Conservation (phyloP, 176 grass and related monocot species). For the Melocanna baccifera region DNA sequence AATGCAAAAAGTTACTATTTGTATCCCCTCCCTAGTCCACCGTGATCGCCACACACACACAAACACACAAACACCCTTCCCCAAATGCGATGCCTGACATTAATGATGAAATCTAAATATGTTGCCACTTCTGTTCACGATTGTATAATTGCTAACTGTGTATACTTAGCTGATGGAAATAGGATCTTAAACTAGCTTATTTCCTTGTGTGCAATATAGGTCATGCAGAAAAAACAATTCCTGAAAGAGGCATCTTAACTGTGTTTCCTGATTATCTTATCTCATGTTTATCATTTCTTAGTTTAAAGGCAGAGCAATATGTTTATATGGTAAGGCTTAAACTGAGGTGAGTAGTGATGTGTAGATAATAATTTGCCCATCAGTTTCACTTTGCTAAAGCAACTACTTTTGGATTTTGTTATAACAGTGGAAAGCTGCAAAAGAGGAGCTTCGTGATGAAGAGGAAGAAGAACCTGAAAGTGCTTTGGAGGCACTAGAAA, state of each 20-base stretch:
- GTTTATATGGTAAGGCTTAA: slow-evolving; percentile 41
- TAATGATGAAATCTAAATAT: not conserved
- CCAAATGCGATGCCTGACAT: not conserved
- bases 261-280: slow-evolving; percentile 26
- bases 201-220: not conserved
- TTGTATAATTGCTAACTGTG: not conserved
- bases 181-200: not conserved
- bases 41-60: not conserved
- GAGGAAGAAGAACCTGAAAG: slow-evolving; percentile 81
- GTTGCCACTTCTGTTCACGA: not conserved
- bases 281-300: not conserved
- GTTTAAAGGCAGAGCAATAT: slow-evolving; percentile 23
- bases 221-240: not conserved
- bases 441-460: slow-evolving; percentile 86
- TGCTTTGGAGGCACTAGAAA: slow-evolving; percentile 77
- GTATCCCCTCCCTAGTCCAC: not conserved
- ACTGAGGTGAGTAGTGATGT: slow-evolving; percentile 23
- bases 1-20: not conserved
- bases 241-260: not conserved
- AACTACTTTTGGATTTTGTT: not conserved
- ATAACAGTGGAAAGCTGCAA: slow-evolving; percentile 95
- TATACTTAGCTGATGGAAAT: not conserved
- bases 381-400: not conserved
- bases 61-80: too few species aligned
- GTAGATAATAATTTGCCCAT: not conserved